A percentile compares a stretch with the other conserved stretches of the same genome.
Evolutionary conservation across 1,139 yeast genomes (phyloP).

Genomic region (Saccharomyces hybrid): DNA sequence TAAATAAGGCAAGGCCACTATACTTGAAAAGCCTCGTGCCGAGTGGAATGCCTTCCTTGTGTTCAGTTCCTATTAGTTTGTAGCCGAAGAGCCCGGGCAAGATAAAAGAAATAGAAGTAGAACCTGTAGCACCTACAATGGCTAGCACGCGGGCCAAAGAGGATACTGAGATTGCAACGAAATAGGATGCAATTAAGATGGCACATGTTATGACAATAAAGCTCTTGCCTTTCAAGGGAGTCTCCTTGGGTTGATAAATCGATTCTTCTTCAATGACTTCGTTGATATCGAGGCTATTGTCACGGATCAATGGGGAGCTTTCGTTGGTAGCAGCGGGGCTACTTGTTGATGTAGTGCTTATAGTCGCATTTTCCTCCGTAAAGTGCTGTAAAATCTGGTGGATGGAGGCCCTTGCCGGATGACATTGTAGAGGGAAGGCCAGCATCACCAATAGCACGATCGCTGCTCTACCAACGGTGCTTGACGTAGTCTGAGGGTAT

Average conservation of each 20-base stretch:
- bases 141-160: too few species aligned
- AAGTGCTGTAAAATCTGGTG: conserved; percentile 3
- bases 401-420: conserved; percentile 41
- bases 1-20: not conserved
- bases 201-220: conserved; percentile 58
- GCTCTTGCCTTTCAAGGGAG: too few species aligned
- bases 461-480: conserved; percentile 63
- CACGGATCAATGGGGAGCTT: conserved; percentile 2
- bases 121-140: too few species aligned
- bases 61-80: conserved; percentile 5
- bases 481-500: conserved; percentile 54
- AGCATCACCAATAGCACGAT: conserved; percentile 64
- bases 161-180: conserved; percentile 67
- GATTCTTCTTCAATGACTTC: conserved; percentile 23
- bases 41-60: not conserved
- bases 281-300: conserved; percentile 3
- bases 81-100: too few species aligned
- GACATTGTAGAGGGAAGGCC: too few species aligned
- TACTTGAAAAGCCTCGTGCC: conserved; percentile 1
- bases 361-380: not conserved
- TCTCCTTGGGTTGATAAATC: too few species aligned
- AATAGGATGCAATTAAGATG: conserved; percentile 56
- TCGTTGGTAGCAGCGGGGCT: not conserved
- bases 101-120: too few species aligned
- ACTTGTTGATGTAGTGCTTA: not conserved